Percentiles rank a stretch among this genome's conserved stretches.
phyloP scores from a whole-genome alignment of 2,329 filamentous ascomycete genomes.

The Beauveria caledonica region DNA sequence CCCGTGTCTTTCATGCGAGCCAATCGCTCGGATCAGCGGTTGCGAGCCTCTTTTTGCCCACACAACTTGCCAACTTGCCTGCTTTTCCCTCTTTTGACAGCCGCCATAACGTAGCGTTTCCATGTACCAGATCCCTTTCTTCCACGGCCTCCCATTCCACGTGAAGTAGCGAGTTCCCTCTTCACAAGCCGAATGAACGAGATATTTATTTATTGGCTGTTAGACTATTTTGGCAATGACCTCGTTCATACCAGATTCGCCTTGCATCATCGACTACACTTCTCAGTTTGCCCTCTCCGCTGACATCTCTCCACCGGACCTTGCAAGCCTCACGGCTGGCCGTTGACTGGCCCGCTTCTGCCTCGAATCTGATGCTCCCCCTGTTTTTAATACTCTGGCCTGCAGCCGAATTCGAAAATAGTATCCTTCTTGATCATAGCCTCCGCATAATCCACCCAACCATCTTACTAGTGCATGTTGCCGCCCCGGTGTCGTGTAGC shows the following conservation, averaged over 20 bases:
- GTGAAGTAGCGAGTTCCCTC: too few species aligned
- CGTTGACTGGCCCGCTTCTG: not conserved
- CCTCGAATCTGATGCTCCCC: not conserved
- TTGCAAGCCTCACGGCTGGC: not conserved
- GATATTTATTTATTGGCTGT: too few species aligned
- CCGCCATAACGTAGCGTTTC: not conserved
- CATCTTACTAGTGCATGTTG: too few species aligned
- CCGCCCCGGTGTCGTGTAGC: not conserved
- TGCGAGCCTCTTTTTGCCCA: not conserved
- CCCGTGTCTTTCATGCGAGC: not conserved
- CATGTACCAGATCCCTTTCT: too few species aligned
- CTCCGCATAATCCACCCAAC: not conserved
- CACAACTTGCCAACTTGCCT: not conserved
- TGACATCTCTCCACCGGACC: not conserved
- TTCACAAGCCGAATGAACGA: too few species aligned
- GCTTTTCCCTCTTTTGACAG: too few species aligned
- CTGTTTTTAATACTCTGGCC: not conserved
- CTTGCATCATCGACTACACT: not conserved
- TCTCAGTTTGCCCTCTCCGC: not conserved
- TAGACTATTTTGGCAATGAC: too few species aligned
- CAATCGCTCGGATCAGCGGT: not conserved
- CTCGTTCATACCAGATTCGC: not conserved
- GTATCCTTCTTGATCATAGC: not conserved
- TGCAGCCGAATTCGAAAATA: not conserved
- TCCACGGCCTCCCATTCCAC: too few species aligned